These are phyloP conservation scores for Detonula confervacea DNA, from an alignment of 352 stramenopile species.

Conservation along the genomic window DNA sequence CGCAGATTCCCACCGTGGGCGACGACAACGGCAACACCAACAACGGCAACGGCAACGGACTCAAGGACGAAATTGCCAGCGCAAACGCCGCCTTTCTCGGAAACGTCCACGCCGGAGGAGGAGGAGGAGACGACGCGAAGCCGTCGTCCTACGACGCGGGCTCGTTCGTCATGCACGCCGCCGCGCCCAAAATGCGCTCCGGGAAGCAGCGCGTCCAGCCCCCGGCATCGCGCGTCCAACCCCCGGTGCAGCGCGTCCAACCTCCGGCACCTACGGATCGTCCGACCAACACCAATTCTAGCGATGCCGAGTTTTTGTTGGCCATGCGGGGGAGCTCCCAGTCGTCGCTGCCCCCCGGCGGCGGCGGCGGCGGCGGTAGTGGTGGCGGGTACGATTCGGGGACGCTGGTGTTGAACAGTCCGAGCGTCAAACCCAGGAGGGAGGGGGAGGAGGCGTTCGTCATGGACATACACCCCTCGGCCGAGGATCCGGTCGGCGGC, in stretches of 20 bases:
- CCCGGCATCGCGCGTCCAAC: no score
- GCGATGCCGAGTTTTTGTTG: conserved; percentile 30
- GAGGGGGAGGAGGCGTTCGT: conserved; percentile 36
- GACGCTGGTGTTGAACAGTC: conserved; percentile 45
- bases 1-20: background rate
- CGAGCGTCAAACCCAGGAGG: background rate
- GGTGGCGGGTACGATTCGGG: conserved; percentile 31
- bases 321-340: no score
- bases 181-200: background rate
- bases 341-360: no score
- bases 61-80: conserved; percentile 31
- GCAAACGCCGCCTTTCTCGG: conserved; percentile 64
- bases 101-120: conserved; percentile 42
- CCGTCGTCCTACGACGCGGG: conserved; percentile 10
- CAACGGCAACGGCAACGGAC: background rate
- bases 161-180: conserved; percentile 30
- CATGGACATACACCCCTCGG: conserved; percentile 49
- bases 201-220: background rate
- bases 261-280: no score
- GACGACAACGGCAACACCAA: background rate
- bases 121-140: background rate
- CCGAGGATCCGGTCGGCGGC: conserved; percentile 39
- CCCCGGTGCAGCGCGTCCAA: no score
- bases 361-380: no score
- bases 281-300: no score